phyloP scores from a whole-genome alignment of 1,284 basidiomycete genomes.

The Athelia psychrophila region DNA sequence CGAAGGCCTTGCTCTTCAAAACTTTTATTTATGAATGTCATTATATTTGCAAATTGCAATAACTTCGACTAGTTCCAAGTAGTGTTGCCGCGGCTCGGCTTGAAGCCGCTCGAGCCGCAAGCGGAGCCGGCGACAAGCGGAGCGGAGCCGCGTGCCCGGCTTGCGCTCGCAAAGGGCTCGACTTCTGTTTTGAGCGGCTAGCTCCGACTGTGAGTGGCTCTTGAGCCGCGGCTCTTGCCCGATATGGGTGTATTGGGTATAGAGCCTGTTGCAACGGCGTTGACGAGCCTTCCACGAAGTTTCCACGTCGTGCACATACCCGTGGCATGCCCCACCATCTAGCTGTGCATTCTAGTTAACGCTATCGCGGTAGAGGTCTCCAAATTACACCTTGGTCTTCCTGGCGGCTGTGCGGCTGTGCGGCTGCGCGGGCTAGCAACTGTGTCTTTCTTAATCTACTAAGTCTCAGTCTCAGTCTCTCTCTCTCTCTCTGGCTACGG shows the following conservation, averaged over 20 bases:
- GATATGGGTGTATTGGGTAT: no score
- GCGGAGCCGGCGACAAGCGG: not conserved
- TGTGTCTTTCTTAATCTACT: no score
- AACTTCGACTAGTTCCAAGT: not conserved
- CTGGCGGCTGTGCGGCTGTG: not conserved
- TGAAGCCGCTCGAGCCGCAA: not conserved
- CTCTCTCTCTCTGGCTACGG: no score
- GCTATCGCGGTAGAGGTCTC: not conserved
- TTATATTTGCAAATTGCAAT: not conserved
- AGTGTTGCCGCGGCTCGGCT: not conserved
- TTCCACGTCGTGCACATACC: not conserved
- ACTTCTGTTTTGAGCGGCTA: not conserved
- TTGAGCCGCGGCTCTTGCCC: not conserved
- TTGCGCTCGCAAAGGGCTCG: not conserved
- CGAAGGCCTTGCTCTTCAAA: no score
- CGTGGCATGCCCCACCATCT: not conserved
- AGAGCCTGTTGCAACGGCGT: not conserved
- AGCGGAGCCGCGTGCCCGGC: not conserved
- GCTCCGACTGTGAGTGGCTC: not conserved
- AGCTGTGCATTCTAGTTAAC: not conserved
- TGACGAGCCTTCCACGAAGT: not conserved
- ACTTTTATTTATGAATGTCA: no score
- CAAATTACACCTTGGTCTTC: not conserved
- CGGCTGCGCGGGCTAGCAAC: no score
- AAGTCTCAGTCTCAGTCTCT: no score